Base-by-base conservation (phyloP, 2,329 filamentous ascomycete species). In the Colletotrichum cuscutae region DNA sequence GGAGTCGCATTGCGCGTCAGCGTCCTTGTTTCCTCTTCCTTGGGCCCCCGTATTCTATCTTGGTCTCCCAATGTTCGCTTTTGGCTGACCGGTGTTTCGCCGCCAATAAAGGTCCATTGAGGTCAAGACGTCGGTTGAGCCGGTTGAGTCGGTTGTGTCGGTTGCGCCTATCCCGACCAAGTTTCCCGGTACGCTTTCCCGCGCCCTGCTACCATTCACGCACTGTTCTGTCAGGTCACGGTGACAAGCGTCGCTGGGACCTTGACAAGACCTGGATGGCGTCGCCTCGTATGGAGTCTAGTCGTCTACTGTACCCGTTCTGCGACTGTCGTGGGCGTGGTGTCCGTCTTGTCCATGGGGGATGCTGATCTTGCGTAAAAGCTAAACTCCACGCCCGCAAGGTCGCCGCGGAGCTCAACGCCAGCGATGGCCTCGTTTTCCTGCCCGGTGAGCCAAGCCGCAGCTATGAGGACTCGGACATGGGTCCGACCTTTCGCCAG, bases 391-490 rank as follows among this genome's bases (percentile, higher is more conserved):
- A 91, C 77, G 89, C 88, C n/a, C 83, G 84, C 72, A 90, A 88
- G 77, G 88, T 90, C 19, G 87, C 84, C 54, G 81, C 84, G 28
- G 84, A 89, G 76, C 84, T 91, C 15, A 85, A 82, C 11, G 83
- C 84, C 59, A 78, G 82, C 32, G 80, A 85, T 74, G 89, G 89
- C 70, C 81, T 91, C 77, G 84, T 91, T 77, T 91, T 86, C 77
- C 82, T 91, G 19, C 87, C 87, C 1, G 89, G 89, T 26, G 85
- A 89, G 76, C 80, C 84, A 2, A 85, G 87, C 32, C 80, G 80
- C 22, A 81, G 82, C n/a, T 90, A 86, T 75, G 88, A 90, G 76
- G 87, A 91, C 80, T 90, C 89, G 9, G 89, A 91, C 76, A 87
- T 88, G 81, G 86, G 86, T 0, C 87, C 86, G 26, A 80, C 82